phyloP scores from a whole-genome alignment of 2,329 filamentous ascomycete genomes.

The Verticillium tricorpus region DNA sequence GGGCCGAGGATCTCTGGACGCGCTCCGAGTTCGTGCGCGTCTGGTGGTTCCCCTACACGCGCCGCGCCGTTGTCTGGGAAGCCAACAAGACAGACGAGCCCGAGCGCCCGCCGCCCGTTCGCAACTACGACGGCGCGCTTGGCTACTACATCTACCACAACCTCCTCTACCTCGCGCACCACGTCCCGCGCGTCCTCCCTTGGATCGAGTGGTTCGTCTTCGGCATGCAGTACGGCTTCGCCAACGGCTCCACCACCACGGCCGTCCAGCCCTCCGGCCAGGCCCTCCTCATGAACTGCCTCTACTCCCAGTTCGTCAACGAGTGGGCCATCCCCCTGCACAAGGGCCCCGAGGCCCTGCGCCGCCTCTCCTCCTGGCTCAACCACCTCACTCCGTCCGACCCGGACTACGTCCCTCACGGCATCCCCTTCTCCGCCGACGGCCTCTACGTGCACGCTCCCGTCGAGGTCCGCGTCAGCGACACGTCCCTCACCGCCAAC shows the following conservation, averaged over 20 bases:
- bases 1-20: constrained; percentile 75
- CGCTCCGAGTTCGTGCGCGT: constrained; percentile 84
- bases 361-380: constrained; percentile 81
- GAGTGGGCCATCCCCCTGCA: constrained; percentile 91
- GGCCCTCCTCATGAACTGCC: constrained; percentile 90
- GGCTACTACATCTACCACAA: constrained; percentile 93
- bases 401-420: constrained; percentile 55
- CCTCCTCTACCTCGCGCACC: constrained; percentile 75
- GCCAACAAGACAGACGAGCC: constrained; percentile 72
- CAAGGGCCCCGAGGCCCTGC: constrained; percentile 82
- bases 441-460: constrained; percentile 84
- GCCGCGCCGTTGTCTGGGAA: constrained; percentile 82
- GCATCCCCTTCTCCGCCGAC: constrained; percentile 76
- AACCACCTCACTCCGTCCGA: constrained; percentile 60
- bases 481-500: constrained; percentile 47
- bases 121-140: constrained; percentile 76
- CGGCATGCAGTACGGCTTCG: constrained; percentile 94
- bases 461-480: constrained; percentile 81
- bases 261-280: constrained; percentile 76
- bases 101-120: constrained; percentile 52
- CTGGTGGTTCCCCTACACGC: constrained; percentile 96
- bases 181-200: constrained; percentile 73
- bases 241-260: constrained; percentile 59
- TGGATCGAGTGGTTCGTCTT: constrained; percentile 96
- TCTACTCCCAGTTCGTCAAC: constrained; percentile 98